Conservation (phyloP, 73 alveolate species). For the Paramecium bursaria region DNA sequence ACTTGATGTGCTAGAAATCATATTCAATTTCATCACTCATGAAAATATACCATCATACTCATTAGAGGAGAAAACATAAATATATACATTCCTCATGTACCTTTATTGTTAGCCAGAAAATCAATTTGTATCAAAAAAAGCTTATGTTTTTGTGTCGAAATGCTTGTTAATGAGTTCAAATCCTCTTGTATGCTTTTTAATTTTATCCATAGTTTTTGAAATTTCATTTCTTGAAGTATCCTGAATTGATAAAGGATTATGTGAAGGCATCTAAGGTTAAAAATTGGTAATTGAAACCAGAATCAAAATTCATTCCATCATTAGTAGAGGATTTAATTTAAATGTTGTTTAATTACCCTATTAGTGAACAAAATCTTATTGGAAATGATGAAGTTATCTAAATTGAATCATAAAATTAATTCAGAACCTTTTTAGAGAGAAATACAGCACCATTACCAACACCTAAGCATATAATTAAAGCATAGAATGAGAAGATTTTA, state of each 20-base stretch:
- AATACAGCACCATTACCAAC: slow-evolving; percentile 56
- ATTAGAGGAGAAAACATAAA: slow-evolving; percentile 50
- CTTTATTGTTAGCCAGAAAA: slow-evolving; percentile 36
- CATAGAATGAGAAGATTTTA: slow-evolving; percentile 37
- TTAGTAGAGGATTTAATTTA: slow-evolving; percentile 30
- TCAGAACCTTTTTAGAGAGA: slow-evolving; percentile 57
- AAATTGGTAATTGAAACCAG: neutral
- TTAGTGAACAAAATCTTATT: slow-evolving; percentile 30
- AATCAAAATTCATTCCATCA: slow-evolving; percentile 23
- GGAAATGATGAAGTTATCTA: slow-evolving; percentile 44
- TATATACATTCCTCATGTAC: slow-evolving; percentile 45
- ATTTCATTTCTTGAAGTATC: slow-evolving; percentile 35
- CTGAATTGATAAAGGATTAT: slow-evolving; percentile 12
- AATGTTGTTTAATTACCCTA: slow-evolving; percentile 11
- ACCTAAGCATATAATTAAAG: slow-evolving; percentile 24
- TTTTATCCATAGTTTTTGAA: slow-evolving; percentile 3
- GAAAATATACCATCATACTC: slow-evolving; percentile 7
- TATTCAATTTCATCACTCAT: slow-evolving; percentile 13
- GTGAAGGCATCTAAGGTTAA: slow-evolving; percentile 12
- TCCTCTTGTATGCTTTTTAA: neutral
- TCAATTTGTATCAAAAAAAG: slow-evolving; percentile 19
- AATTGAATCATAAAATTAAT: slow-evolving; percentile 46
- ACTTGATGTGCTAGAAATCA: slow-evolving; percentile 1
- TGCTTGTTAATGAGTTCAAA: slow-evolving; percentile 21
- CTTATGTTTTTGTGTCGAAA: slow-evolving; percentile 16